Base-by-base conservation (phyloP, 2,329 filamentous ascomycete species). In the Sporothrix protearum region DNA sequence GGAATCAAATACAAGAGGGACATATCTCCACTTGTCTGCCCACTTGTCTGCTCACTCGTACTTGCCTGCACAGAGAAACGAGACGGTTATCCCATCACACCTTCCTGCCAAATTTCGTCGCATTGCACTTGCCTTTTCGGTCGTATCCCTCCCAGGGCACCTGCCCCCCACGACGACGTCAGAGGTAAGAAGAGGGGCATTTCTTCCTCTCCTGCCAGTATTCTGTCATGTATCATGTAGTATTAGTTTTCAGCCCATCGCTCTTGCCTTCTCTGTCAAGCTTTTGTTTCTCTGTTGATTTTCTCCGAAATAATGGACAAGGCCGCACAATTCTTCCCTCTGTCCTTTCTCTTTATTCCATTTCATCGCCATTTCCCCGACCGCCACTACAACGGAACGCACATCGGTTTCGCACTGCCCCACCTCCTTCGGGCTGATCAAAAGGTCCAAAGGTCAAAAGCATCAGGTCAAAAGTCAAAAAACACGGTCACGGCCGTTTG, bases 21-120 rank as follows among this genome's bases (percentile, higher is more conserved):
- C 14, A 16, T 64, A 63, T 42, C 59, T 64, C 59, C 59, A 64
- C 59, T 64, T 64, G 3, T n/a, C 59, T 64, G n/a, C 59, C n/a
- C 59, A 28, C 33, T 61, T 61, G 57, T 33, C 33, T 61, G 33
- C 57, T 28, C 19, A 36, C n/a, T n/a, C n/a, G 36, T 36, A 28
- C 33, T 61, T 61, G 57, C 57, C 33, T 61, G 33, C 57, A 45
- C 19, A 36, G n/a, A 42, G 67, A 57, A 55, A 19, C n/a, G 33
- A 55, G 33, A 47, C 19, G 22, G 5, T 2, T 22, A 42, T 30
- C 10, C 39, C 39, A 12, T 14, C 42, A 16, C 14, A 4, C 42
- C 42, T 47, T 47, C 42, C 42, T 14, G 6, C 14, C 42, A 22
- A 53, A 12, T 53, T 28, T 25, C 25, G 25, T 53, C 49, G 28